Conservation (phyloP, 78 protist genomes). For the Anaeramoeba flamelloides region DNA sequence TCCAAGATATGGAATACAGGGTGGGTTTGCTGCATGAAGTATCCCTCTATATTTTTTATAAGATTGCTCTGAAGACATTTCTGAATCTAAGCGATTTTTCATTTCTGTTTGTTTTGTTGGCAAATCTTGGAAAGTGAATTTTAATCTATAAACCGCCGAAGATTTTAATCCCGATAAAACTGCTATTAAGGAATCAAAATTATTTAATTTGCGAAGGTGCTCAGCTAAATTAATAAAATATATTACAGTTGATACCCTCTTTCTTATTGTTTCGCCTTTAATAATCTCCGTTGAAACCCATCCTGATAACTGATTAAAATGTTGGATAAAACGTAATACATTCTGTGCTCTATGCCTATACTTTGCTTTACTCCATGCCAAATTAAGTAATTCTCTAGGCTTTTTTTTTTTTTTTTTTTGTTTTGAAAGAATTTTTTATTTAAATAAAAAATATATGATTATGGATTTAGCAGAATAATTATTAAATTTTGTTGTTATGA, state of each 20-base stretch:
- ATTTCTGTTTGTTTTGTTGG: constrained; percentile 12
- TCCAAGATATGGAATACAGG: constrained; percentile 38
- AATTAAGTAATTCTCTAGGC: no score
- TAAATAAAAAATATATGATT: no score
- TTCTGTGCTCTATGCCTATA: no score
- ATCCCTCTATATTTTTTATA: constrained; percentile 36
- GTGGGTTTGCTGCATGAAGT: constrained; percentile 9
- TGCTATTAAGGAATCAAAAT: constrained; percentile 44
- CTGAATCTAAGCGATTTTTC: constrained; percentile 21
- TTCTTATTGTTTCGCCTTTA: constrained; percentile 14
- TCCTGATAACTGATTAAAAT: constrained; percentile 42
- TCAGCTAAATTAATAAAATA: constrained; percentile 36
- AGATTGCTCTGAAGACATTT: constrained; percentile 32
- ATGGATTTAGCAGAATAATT: no score
- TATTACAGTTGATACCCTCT: constrained; percentile 32
- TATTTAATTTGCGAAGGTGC: constrained; percentile 30
- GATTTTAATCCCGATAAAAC: constrained; percentile 43
- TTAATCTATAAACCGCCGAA: constrained; percentile 42
- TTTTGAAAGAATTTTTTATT: no score
- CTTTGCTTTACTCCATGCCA: no score
- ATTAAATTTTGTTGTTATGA: no score
- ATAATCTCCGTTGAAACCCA: constrained; percentile 52
- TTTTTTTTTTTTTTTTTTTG: no score
- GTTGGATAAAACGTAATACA: no score
- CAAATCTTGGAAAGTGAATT: constrained; percentile 40